A percentile compares a stretch with the other conserved stretches of the same genome.
These are phyloP conservation scores for Sporothrix curviconia DNA, from an alignment of 2,329 filamentous ascomycete species.

Conservation along the genomic window DNA sequence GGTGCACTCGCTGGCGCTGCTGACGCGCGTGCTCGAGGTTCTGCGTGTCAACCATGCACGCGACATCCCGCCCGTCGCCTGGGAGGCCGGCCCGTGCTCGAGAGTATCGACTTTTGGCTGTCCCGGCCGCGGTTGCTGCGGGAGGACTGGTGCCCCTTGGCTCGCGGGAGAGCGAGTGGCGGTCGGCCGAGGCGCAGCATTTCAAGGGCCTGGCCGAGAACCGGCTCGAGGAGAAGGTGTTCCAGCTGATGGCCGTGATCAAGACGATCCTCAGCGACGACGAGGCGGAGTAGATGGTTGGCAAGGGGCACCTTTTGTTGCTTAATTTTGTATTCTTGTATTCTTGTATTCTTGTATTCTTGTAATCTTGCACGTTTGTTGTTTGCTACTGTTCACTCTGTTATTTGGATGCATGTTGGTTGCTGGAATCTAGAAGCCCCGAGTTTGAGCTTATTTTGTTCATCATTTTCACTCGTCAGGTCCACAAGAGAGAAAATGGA, in stretches of 20 bases:
- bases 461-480: not conserved
- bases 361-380: too few relatives aligned
- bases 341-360: too few relatives aligned
- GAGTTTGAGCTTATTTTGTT: not conserved
- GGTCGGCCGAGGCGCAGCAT: slow-evolving; percentile 32
- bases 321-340: too few relatives aligned
- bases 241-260: slow-evolving; percentile 59
- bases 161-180: slow-evolving; percentile 63
- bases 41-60: slow-evolving; percentile 61
- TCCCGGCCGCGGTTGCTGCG: slow-evolving; percentile 61
- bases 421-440: not conserved
- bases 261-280: slow-evolving; percentile 49
- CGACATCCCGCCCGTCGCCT: slow-evolving; percentile 66
- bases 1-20: slow-evolving; percentile 68
- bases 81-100: slow-evolving; percentile 68
- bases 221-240: slow-evolving; percentile 67
- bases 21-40: slow-evolving; percentile 64
- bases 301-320: too few relatives aligned
- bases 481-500: not conserved
- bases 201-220: slow-evolving; percentile 45
- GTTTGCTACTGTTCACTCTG: not conserved
- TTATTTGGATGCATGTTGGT: not conserved
- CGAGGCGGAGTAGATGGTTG: slow-evolving; percentile 18
- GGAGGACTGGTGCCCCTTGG: slow-evolving; percentile 67
- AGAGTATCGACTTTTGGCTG: slow-evolving; percentile 80